Percentiles rank a stretch among this genome's conserved stretches.
Evolutionary conservation across 169 alveolate species (phyloP).

Genomic region (Plasmodium coatneyi): DNA sequence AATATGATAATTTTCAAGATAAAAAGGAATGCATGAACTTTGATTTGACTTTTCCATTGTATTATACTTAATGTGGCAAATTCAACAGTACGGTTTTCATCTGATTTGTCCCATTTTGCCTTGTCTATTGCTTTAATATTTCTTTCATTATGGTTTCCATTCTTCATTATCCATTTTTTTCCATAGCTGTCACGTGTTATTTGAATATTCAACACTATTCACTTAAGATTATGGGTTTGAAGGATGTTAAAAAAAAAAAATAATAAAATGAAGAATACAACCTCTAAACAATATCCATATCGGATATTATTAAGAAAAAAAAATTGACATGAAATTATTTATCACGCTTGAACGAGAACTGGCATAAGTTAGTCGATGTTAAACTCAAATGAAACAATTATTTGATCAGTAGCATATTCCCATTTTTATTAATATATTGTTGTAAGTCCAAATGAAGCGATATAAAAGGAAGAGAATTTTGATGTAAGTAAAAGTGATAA

Average conservation of each 20-base stretch:
- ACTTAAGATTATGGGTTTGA: background rate
- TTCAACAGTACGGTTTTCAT: background rate
- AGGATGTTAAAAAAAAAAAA: background rate
- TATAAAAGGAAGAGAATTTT: background rate
- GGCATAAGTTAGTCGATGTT: background rate
- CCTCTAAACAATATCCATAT: background rate
- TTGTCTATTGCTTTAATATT: background rate
- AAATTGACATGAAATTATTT: background rate
- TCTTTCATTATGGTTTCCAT: background rate
- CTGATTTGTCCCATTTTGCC: background rate
- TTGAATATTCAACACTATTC: background rate
- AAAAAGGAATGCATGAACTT: background rate
- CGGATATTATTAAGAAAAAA: background rate
- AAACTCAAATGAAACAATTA: background rate
- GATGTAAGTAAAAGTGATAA: background rate
- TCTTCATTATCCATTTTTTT: conserved; percentile 7
- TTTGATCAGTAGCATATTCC: background rate
- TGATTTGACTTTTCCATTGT: background rate
- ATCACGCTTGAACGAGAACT: background rate
- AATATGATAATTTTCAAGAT: background rate
- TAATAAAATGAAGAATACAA: background rate
- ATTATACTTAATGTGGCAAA: background rate
- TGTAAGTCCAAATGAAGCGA: background rate
- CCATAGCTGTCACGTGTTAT: background rate
- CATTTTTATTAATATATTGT: background rate